Evolutionary conservation across 768 basidiomycete genomes (phyloP), one percentile per base, ranked within the genome.

Genomic region (Pleurotus eryngii): DNA sequence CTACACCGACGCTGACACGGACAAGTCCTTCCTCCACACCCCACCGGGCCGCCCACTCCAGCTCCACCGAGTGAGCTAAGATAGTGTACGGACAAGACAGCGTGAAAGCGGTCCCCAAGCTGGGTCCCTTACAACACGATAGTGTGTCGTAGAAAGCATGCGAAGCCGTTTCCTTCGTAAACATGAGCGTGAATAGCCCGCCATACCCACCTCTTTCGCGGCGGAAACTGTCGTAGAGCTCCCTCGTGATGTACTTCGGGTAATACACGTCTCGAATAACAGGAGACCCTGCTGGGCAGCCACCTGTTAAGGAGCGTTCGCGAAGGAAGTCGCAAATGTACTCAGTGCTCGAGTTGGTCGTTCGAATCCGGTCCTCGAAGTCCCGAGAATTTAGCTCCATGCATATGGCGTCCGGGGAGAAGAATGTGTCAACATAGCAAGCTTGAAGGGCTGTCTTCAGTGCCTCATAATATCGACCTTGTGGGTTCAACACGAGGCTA

Each of bases 361-460:
- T 68, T 56, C 76, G 76, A 62, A 94, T 81, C 55, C 96, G 91
- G 6, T 74, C 77, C 51, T 79, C 73, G 76, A 96, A 98, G 73
- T 97, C 87, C 50, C 96, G 91, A 15, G 96, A 98, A 73, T 99
- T 99, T 62, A 95, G 90, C 68, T 99, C 96, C 90, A 99, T 90
- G 78, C 86, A 96, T 56, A 98, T 84, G 42, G 92, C 94, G 66
- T 99, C 96, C 68, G 95, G 91, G 65, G 84, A 80, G 62, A 89
- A 98, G 74, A 92, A 98, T 20, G 76, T 74, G 67, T 99, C 95
- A 68, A 96, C 92, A 70, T 86, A 98, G 5, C 69, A 74, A 6
- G 74, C 61, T 6, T 72, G 65, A 64, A 93, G 75, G 47, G 84
- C 72, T 0, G 73, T 65, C 64, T 90, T 92, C 47, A 99, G 81